Evolutionary conservation across 2,329 filamentous ascomycete species (phyloP), one percentile per base, ranked within the genome.

Genomic region (Ceratocystis destructans): DNA sequence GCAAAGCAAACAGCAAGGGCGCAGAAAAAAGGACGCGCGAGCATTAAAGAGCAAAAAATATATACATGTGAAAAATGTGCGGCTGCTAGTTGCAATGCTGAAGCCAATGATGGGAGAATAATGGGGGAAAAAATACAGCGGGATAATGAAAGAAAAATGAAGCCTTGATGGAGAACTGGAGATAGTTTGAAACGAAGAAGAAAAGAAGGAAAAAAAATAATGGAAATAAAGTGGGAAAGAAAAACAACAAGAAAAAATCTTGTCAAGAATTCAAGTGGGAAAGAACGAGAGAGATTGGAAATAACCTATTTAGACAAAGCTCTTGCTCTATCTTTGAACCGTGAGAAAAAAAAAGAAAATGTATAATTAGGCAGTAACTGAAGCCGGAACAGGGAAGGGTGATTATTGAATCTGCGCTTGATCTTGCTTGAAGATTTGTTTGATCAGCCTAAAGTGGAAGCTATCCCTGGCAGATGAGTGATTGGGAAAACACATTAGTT

Each of bases 311-410:
- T n/a, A 33, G 17, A 12, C 28, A 28, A 44, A 20, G 61, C 33
- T 48, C 41, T 28, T 62, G 37, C 61, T 17, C 31, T 31, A 22
- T 41, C 37, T 41, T 41, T 15, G 37, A 41, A 12, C 10, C 4
- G 61, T 0, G 10, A 25, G 8, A 45, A 20, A 44, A 20, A 44
- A 20, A n/a, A 28, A 44, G 33, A 44, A 61, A 44, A 61, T 33
- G 1, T 12, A 7, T 3, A 15, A 31, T 25, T 31, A 61, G 25
- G 31, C n/a, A 62, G 25, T 15, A 62, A 44, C n/a, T 45, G 31
- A n/a, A 45, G 33, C 61, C 61, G 55, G 55, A 59, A 59, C 28
- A 59, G 33, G 55, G 31, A 59, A 59, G 55, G 8, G 31, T 31
- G 55, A 3, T 25, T 59, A 31, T 59, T 59, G 55, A 37, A 15